A percentile compares a stretch with the other conserved stretches of the same genome.
phyloP scores from a whole-genome alignment of 805 yeast species.

The Candida vaughaniae region DNA sequence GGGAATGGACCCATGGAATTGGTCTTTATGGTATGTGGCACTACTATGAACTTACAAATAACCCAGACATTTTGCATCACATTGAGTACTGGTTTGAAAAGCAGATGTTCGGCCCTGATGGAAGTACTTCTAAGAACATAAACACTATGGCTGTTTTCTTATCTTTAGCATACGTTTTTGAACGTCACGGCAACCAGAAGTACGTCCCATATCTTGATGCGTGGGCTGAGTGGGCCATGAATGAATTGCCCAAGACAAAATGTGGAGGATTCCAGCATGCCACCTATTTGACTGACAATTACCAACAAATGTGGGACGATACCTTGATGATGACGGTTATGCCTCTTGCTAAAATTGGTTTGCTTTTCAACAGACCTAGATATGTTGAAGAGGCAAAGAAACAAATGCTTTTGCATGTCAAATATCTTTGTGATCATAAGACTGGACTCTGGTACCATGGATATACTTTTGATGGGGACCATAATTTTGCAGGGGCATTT shows the following conservation, averaged over 20 bases:
- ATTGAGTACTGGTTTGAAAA: conserved; percentile 29
- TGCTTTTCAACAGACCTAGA: conserved; percentile 24
- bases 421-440: conserved; percentile 27
- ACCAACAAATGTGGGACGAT: conserved; percentile 29
- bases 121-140: conserved; percentile 32
- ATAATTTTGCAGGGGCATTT: conserved; percentile 24
- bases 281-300: conserved; percentile 27
- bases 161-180: conserved; percentile 29
- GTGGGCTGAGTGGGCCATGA: conserved; percentile 36
- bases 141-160: conserved; percentile 36
- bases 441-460: conserved; percentile 37
- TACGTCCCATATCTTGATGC: conserved; percentile 28
- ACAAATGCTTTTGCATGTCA: conserved; percentile 31
- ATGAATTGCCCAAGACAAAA: conserved; percentile 26
- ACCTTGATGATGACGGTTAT: conserved; percentile 38
- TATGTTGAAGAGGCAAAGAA: conserved; percentile 33
- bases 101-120: conserved; percentile 26
- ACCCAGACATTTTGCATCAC: conserved; percentile 18
- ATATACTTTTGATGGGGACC: conserved; percentile 26
- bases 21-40: conserved; percentile 40
- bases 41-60: conserved; percentile 26
- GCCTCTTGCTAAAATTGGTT: conserved; percentile 34
- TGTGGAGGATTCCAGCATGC: conserved; percentile 37
- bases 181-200: conserved; percentile 16
- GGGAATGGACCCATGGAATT: conserved; percentile 42